Evolutionary conservation across 805 yeast genomes (phyloP).

Genomic region (Candida chilensis): DNA sequence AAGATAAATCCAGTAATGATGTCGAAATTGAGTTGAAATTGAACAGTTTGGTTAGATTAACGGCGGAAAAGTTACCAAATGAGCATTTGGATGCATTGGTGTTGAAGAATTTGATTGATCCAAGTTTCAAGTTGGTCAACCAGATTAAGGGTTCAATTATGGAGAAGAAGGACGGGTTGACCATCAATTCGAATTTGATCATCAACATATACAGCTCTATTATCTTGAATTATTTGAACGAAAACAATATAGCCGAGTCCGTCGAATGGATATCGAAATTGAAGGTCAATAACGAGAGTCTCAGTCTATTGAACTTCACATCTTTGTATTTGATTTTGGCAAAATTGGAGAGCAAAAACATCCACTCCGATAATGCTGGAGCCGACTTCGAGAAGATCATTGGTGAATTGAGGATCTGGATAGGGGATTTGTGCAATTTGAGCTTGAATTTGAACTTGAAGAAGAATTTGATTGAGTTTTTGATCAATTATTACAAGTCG

Average conservation of each 20-base stretch:
- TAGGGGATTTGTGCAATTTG: too few species aligned
- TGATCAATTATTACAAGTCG: too few species aligned
- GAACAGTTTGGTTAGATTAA: too few species aligned
- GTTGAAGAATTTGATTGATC: constrained; percentile 6
- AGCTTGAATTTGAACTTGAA: too few species aligned
- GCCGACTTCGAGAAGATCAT: too few species aligned
- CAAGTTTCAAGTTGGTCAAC: constrained; percentile 6
- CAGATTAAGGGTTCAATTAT: constrained; percentile 15
- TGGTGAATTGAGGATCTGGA: too few species aligned
- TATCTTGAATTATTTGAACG: constrained; percentile 12
- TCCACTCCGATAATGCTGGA: too few species aligned
- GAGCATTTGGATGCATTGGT: too few species aligned
- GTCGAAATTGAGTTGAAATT: constrained; percentile 4
- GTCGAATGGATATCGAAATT: constrained; percentile 11
- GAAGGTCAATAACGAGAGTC: constrained; percentile 6
- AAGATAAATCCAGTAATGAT: constrained; percentile 7
- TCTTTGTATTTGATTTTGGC: constrained; percentile 13
- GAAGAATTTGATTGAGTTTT: too few species aligned
- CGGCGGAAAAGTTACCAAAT: too few species aligned
- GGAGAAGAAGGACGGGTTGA: constrained; percentile 13
- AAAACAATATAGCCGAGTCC: constrained; percentile 10
- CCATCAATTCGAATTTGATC: constrained; percentile 7
- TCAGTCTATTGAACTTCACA: constrained; percentile 16
- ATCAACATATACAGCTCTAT: constrained; percentile 10
- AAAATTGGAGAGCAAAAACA: constrained; percentile 8